Evolutionary conservation across 1,284 basidiomycete species (phyloP), one percentile per base, ranked within the genome.

Genomic region (Cystobasidium slooffiae): DNA sequence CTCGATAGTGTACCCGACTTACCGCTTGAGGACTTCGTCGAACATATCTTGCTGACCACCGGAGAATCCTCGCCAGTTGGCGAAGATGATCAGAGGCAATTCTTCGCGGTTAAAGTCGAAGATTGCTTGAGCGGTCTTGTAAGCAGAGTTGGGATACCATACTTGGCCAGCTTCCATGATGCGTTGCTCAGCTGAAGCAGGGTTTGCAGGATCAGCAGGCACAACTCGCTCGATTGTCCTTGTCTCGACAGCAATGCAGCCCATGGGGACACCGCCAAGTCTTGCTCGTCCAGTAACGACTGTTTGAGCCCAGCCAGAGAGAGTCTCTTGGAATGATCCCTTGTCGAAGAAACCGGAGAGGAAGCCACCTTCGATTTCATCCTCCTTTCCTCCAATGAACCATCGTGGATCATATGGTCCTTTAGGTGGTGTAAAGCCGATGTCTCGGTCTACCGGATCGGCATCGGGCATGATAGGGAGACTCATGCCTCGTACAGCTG

Each of bases 1-100:
- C 44, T 41, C 55, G 4, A 8, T 8, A 7, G 43, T 18, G 16
- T 37, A 44, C 9, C 37, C 8, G 22, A 72, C 76, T 62, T 39
- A 79, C 80, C 80, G 78, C 75, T 81, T 81, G 62, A 78, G 75
- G 12, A 79, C 76, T 70, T 82, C 83, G 74, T 80, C 81, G 68
- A 86, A 86, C 94, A 97, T 97, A 84, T 97, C 95, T 83, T 97
- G 94, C 84, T 97, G 95, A 80, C 97, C 97, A 78, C 97, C 97
- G 31, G 97, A 99, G 89, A 99, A 99, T 49, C 97, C 97, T 86
- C 97, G 93, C 95, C 97, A 99, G 86, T 99, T 99, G 76, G 97
- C 97, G 80, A 99, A 97, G 83, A 99, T 96, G 83, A 99, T 93
- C 76, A 99, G 87, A 4, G 97, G 97, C 24, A 99, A 86, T 52